Conservation (phyloP, 768 basidiomycete species). For the Leucocoprinus birnbaumii region DNA sequence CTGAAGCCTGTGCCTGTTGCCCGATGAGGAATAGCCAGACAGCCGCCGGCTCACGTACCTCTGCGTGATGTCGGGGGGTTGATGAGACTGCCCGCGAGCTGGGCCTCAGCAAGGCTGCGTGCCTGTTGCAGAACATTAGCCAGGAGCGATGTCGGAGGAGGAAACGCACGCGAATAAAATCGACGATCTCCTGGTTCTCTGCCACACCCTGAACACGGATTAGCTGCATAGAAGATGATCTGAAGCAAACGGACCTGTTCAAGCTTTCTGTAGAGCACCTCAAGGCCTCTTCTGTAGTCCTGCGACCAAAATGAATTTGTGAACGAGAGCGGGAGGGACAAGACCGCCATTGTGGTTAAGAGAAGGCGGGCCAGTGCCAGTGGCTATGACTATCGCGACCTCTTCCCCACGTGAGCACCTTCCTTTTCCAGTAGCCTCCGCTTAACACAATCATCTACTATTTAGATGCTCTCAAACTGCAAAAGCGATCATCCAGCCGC, state of each 20-base stretch:
- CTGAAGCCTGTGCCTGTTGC: constrained; percentile 59
- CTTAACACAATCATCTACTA: no score
- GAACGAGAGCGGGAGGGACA: constrained; percentile 87
- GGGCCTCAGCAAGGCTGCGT: constrained; percentile 67
- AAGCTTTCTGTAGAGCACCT: constrained; percentile 72
- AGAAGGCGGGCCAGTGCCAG: background rate
- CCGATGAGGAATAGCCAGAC: constrained; percentile 10
- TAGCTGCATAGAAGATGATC: constrained; percentile 16
- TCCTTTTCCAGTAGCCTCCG: background rate
- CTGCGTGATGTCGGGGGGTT: constrained; percentile 46
- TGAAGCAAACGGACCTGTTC: constrained; percentile 57
- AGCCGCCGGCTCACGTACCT: constrained; percentile 29
- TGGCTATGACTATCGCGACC: background rate
- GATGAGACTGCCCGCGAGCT: constrained; percentile 57
- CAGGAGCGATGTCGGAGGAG: background rate
- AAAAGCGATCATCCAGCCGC: no score
- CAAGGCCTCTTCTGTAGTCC: constrained; percentile 82
- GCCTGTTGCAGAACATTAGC: constrained; percentile 42
- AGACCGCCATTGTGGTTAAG: constrained; percentile 64
- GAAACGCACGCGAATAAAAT: constrained; percentile 75
- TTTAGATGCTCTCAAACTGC: no score
- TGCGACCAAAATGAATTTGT: constrained; percentile 95
- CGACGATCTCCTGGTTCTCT: constrained; percentile 82
- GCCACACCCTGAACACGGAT: constrained; percentile 55
- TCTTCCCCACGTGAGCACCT: constrained; percentile 13